Evolutionary conservation across 164 flowering plant species (phyloP).

Genomic region (Sextonia rubra): DNA sequence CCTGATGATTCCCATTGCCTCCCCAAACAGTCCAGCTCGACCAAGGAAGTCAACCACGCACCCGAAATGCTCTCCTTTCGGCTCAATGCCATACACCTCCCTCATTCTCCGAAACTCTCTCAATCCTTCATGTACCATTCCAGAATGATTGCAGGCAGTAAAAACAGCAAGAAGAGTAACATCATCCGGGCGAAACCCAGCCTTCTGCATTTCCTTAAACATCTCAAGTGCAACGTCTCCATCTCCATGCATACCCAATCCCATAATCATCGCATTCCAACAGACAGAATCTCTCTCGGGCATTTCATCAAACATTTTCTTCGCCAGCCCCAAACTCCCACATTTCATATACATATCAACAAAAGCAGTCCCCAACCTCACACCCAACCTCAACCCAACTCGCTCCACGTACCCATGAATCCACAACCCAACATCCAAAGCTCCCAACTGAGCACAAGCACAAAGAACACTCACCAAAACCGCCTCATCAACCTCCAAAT

Average conservation of each 20-base stretch:
- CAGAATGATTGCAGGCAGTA: conserved; percentile 57
- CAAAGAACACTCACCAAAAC: conserved; percentile 45
- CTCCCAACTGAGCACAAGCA: conserved; percentile 69
- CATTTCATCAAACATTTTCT: conserved; percentile 38
- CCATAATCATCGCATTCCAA: conserved; percentile 66
- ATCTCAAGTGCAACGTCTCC: conserved; percentile 42
- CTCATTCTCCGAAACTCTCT: conserved; percentile 39
- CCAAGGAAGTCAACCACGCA: conserved; percentile 57
- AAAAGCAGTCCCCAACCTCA: conserved; percentile 43
- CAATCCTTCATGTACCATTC: conserved; percentile 45
- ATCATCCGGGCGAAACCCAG: conserved; percentile 42
- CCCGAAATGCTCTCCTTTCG: conserved; percentile 55
- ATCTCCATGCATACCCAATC: conserved; percentile 53
- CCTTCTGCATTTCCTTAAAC: conserved; percentile 44
- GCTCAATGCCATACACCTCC: conserved; percentile 37
- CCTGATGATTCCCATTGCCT: conserved; percentile 39
- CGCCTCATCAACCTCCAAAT: conserved; percentile 47
- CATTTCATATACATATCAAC: conserved; percentile 64
- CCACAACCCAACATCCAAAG: conserved; percentile 57
- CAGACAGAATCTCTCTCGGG: conserved; percentile 34
- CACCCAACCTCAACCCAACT: conserved; percentile 17
- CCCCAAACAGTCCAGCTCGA: conserved; percentile 43
- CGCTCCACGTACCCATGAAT: conserved; percentile 35
- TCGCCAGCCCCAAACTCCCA: conserved; percentile 42
- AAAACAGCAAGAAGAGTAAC: conserved; percentile 54